Evolutionary conservation across 1,139 yeast species (phyloP), one percentile per base, ranked within the genome.

Genomic region (Lodderomyces margitis): DNA sequence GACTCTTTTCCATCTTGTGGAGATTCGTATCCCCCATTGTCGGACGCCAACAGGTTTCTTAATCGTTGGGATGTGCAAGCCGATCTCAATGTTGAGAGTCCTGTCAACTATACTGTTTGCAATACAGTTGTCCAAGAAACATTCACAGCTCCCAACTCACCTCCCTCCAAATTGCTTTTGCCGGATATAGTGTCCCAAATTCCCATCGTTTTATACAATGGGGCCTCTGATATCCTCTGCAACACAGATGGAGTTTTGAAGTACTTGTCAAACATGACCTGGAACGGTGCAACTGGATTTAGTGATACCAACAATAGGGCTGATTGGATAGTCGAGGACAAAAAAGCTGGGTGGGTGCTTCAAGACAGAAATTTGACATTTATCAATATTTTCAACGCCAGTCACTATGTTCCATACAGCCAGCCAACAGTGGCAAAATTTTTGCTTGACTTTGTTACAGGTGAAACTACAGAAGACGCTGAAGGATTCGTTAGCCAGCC

Each of bases 331-430:
- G 80, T 76, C 55, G 69, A 71, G 42, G 67, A 68, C 9, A 53
- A 59, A 5, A 42, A 52, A 6, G 80, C 76, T 1, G 94, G 94
- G 1, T 66, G 66, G 39, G 61, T 83, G 33, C 65, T 67, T 46
- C 59, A 55, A 14, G 89, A 81, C 42, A 74, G 89, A 48, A 87
- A 87, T 54, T 68, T 92, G 53, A 86, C 96, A 0, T 86, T 83
- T 58, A 78, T 87, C 21, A 79, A 81, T 48, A 79, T 91, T 2
- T 80, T 67, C 57, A 80, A 87, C 53, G 79, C 96, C 0, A 83
- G 95, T 4, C 98, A 92, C 58, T 92, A 92, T 98, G 95, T 91
- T 16, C 96, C 98, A 1, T 85, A 79, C 53, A 98, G 91, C 57
- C 64, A 78, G 39, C 87, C 95, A 1, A 78, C 74, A 37, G 70